Evolutionary conservation across 2,329 filamentous ascomycete genomes (phyloP), one percentile per base, ranked within the genome.

Genomic region (Emydomyces testavorans): DNA sequence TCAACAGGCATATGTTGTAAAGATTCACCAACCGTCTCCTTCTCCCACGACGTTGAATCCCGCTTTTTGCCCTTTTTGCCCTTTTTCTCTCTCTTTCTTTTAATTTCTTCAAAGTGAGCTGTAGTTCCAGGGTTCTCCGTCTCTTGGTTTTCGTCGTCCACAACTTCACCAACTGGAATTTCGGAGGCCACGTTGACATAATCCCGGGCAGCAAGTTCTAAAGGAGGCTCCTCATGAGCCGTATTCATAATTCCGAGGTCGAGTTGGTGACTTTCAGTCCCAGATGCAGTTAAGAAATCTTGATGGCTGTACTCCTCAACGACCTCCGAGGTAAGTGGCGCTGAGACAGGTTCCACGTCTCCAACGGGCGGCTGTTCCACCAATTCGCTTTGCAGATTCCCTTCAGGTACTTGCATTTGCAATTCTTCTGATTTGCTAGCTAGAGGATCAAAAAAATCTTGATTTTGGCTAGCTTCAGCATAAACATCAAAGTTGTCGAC

Each of bases 31-130:
- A 6, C 28, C 20, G 21, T 8, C 4, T 26, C 28, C 38, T 38
- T 26, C 38, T 52, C 37, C 37, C 28, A 35, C 13, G 45, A 18
- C 18, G 24, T 16, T 26, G 36, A 11, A 4, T 23, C 35, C 18
- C 6, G 26, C 32, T 43, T 42, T 36, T 46, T 39, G 21, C 26
- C 36, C 38, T 46, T 49, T 35, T 36, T 51, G 20, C 15, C 34
- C 40, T 32, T 36, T 36, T 35, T 28, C 34, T 23, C 28, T 31
- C 29, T 44, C 31, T 37, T 42, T 10, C 31, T 2, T 28, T 48
- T 41, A 6, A 13, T 4, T 34, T 40, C 28, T 16, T 48, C 45
- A 16, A 40, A 24, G 23, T 15, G 11, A 24, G 13, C 16, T 32
- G 6, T 28, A 11, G 10, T 35, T 2, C 15, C 26, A 15, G 16